Percentiles rank a stretch among this genome's conserved stretches.
Evolutionary conservation across 2,329 filamentous ascomycete species (phyloP).

Genomic region (Gyromitra esculenta): DNA sequence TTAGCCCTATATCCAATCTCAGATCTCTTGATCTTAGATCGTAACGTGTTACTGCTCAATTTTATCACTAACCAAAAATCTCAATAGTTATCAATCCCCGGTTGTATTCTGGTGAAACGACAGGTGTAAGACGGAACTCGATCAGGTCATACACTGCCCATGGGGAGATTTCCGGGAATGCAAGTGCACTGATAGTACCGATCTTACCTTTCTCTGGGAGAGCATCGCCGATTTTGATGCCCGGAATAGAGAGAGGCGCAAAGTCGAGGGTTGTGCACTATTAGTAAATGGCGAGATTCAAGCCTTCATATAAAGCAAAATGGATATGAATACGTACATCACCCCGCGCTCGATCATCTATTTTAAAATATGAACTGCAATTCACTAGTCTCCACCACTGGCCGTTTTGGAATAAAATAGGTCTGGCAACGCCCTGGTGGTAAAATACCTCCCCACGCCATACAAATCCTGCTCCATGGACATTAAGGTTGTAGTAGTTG

Average conservation of each 20-base stretch:
- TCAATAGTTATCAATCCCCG: slow-evolving; percentile 12
- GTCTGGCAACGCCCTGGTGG: slow-evolving; percentile 10
- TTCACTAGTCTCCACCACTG: slow-evolving; percentile 25
- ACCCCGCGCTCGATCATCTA: not conserved
- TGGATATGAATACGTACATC: not conserved
- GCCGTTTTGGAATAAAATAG: slow-evolving; percentile 19
- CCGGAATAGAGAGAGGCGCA: slow-evolving; percentile 15
- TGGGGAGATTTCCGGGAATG: not conserved
- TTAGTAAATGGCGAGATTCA: not conserved
- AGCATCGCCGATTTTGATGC: slow-evolving; percentile 4
- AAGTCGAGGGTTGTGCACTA: slow-evolving; percentile 21
- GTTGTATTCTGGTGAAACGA: slow-evolving; percentile 4
- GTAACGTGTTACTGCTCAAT: slow-evolving; percentile 4
- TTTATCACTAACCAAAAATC: slow-evolving; percentile 22
- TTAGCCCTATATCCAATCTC: slow-evolving; percentile 4
- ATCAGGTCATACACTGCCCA: slow-evolving; percentile 32
- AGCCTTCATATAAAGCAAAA: not conserved
- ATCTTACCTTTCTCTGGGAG: slow-evolving; percentile 30
- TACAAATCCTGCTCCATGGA: slow-evolving; percentile 8
- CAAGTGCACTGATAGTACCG: slow-evolving; percentile 6
- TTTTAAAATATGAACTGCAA: slow-evolving; percentile 9
- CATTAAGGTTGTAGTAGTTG: not conserved
- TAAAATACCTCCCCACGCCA: slow-evolving; percentile 26
- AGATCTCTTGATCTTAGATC: slow-evolving; percentile 26
- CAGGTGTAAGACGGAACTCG: slow-evolving; percentile 12